These are phyloP conservation scores for Luzula sylvatica DNA, from an alignment of 176 grass and related monocot genomes.

Conservation along the genomic window DNA sequence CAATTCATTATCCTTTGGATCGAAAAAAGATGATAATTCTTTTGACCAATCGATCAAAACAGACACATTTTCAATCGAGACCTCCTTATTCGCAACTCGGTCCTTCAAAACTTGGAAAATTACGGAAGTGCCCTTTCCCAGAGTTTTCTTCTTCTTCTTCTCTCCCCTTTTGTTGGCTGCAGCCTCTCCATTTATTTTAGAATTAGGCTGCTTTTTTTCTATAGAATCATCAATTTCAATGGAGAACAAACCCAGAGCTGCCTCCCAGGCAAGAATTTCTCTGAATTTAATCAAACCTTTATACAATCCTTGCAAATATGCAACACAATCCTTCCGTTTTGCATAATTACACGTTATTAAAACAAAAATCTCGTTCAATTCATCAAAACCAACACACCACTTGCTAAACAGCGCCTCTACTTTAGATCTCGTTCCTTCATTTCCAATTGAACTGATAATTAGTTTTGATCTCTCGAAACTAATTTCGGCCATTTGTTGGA, in stretches of 20 bases:
- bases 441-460: slow-evolving; percentile 32
- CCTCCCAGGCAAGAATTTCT: slow-evolving; percentile 78
- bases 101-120: slow-evolving; percentile 58
- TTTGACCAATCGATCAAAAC: slow-evolving; percentile 36
- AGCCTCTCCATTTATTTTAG: slow-evolving; percentile 3
- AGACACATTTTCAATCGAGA: slow-evolving; percentile 26
- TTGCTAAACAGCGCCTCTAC: slow-evolving; percentile 25
- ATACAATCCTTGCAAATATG: slow-evolving; percentile 36
- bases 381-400: slow-evolving; percentile 4
- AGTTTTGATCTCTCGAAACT: slow-evolving; percentile 42
- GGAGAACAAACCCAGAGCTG: slow-evolving; percentile 52
- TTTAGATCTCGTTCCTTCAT: slow-evolving; percentile 39
- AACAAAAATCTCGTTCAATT: slow-evolving; percentile 31
- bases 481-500: slow-evolving; percentile 49
- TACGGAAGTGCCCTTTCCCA: slow-evolving; percentile 71
- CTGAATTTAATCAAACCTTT: slow-evolving; percentile 62
- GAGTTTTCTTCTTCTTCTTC: slow-evolving; percentile 76
- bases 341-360: slow-evolving; percentile 33
- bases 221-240: slow-evolving; percentile 75
- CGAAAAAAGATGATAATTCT: slow-evolving; percentile 42
- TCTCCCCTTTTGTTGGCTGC: slow-evolving; percentile 32
- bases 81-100: slow-evolving; percentile 21
- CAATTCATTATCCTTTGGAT: slow-evolving; percentile 53
- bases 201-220: slow-evolving; percentile 48
- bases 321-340: slow-evolving; percentile 23